Conservation (phyloP, 225 moss, liverwort and hornwort species). For the Neckera pumila region DNA sequence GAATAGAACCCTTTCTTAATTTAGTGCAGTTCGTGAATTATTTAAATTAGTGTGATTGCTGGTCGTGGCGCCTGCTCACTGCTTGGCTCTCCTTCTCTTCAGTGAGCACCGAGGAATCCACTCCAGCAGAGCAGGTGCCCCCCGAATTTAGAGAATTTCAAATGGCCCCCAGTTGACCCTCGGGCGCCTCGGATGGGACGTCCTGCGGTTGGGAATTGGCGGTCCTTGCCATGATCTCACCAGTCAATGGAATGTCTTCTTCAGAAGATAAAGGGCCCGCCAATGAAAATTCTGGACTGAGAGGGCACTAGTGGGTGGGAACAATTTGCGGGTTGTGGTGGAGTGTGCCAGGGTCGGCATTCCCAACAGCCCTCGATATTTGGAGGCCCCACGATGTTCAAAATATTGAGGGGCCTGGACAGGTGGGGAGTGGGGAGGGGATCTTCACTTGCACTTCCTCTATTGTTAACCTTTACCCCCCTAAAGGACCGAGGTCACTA, state of each 20-base stretch:
- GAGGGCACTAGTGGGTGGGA: too few species aligned
- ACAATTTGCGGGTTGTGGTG: too few species aligned
- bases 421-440: too few species aligned
- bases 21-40: too few species aligned
- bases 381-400: neutral
- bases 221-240: neutral
- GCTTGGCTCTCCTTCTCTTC: neutral
- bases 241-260: too few species aligned
- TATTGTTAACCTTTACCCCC: too few species aligned
- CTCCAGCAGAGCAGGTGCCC: neutral
- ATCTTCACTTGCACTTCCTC: too few species aligned
- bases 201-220: neutral
- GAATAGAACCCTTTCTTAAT: neutral
- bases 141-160: neutral
- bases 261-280: too few species aligned
- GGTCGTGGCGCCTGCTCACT: neutral
- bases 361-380: neutral
- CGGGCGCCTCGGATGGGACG: neutral
- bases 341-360: neutral
- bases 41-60: neutral
- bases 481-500: too few species aligned
- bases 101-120: neutral
- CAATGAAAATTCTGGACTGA: too few species aligned
- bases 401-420: neutral
- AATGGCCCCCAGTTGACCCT: neutral